Evolutionary conservation across 768 basidiomycete genomes (phyloP).

Genomic region (Lactifluus pinguis): DNA sequence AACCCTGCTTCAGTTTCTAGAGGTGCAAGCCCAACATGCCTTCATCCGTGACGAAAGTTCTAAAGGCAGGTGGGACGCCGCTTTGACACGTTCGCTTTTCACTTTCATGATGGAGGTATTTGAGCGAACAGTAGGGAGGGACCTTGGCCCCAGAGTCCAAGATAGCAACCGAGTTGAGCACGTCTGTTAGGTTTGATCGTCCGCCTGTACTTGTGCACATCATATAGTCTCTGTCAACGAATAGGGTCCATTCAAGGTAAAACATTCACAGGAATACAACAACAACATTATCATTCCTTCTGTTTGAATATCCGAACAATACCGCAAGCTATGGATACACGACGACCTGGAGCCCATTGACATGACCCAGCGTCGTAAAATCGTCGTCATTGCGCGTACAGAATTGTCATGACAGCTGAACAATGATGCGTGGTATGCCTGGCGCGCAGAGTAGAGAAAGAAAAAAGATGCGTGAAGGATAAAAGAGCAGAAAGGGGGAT

Average conservation of each 20-base stretch:
- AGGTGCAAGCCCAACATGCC: constrained; percentile 96
- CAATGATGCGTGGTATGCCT: constrained; percentile 26
- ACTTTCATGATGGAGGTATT: constrained; percentile 90
- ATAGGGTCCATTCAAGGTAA: neutral
- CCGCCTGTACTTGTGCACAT: neutral
- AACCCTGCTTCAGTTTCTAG: constrained; percentile 56
- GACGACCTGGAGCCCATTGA: constrained; percentile 21
- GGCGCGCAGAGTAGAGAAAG: constrained; percentile 29
- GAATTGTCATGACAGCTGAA: constrained; percentile 24
- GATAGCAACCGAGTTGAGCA: constrained; percentile 53
- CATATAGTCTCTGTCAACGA: neutral
- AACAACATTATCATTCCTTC: constrained; percentile 26
- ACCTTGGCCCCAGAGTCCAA: constrained; percentile 61
- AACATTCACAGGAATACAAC: constrained; percentile 23
- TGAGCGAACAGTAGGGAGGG: constrained; percentile 76
- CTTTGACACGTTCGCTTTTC: constrained; percentile 73
- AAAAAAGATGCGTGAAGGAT: constrained; percentile 32
- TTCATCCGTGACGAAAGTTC: constrained; percentile 89
- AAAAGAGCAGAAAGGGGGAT: constrained; percentile 33
- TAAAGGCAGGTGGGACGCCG: constrained; percentile 95
- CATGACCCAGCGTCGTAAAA: constrained; percentile 23
- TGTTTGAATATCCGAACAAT: constrained; percentile 24
- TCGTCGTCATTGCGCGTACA: constrained; percentile 29
- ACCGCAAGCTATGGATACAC: constrained; percentile 24
- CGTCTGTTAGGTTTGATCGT: constrained; percentile 42